phyloP scores from a whole-genome alignment of 257 asterid species.

The Knoxia roxburghii region DNA sequence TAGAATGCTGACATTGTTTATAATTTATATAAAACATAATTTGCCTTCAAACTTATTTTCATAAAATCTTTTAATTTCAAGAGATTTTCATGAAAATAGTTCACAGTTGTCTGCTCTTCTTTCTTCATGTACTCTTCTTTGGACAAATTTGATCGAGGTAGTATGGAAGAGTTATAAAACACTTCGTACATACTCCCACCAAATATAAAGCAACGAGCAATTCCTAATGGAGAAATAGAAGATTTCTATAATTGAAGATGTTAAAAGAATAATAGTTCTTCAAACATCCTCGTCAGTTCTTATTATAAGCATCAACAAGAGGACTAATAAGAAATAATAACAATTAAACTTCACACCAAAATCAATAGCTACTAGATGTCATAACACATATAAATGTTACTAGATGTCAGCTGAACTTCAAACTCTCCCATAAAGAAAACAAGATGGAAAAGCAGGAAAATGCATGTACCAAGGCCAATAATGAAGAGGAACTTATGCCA shows the following conservation, averaged over 20 bases:
- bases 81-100: constrained; percentile 97
- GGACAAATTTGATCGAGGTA: constrained; percentile 71
- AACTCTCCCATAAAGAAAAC: neutral
- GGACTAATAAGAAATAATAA: neutral
- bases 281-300: neutral
- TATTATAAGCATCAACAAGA: neutral
- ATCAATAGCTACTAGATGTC: neutral
- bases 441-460: neutral
- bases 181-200: constrained; percentile 79
- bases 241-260: neutral
- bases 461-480: neutral
- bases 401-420: neutral
- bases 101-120: constrained; percentile 83
- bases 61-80: constrained; percentile 78
- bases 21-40: neutral
- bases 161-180: constrained; percentile 67
- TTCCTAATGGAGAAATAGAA: constrained; percentile 39
- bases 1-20: neutral
- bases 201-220: constrained; percentile 90
- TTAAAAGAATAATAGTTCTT: neutral
- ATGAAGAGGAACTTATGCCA: no score
- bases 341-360: neutral
- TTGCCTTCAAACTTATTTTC: constrained; percentile 60
- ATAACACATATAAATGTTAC: neutral
- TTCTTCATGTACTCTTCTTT: constrained; percentile 82